Evolutionary conservation across 2,329 filamentous ascomycete genomes (phyloP).

Genomic region (Xylariomycetidae sp.): DNA sequence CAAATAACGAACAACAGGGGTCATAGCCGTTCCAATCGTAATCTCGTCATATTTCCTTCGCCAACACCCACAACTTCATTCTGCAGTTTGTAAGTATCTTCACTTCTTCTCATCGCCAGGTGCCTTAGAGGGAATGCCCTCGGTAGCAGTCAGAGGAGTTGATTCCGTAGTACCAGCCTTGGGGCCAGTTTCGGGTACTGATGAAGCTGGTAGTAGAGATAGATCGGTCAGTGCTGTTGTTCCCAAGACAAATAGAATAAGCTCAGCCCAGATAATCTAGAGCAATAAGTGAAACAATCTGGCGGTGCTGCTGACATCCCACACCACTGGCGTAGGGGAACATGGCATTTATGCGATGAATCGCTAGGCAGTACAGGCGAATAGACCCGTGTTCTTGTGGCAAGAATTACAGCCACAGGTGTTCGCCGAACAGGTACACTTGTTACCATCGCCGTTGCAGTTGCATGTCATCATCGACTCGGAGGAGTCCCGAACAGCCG

Average conservation of each 20-base stretch:
- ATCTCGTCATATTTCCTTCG: slow-evolving; percentile 3
- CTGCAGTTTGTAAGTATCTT: slow-evolving; percentile 1
- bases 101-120: slow-evolving; percentile 22
- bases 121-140: slow-evolving; percentile 19
- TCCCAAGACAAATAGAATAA: too few relatives aligned
- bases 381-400: too few relatives aligned
- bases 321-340: too few relatives aligned
- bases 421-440: neutral
- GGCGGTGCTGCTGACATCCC: too few relatives aligned
- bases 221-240: neutral
- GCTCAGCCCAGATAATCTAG: too few relatives aligned
- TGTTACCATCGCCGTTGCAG: slow-evolving; percentile 2
- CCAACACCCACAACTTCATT: slow-evolving; percentile 13
- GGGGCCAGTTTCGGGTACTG: slow-evolving; percentile 18
- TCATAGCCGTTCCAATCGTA: too few relatives aligned
- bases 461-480: too few relatives aligned
- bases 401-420: neutral
- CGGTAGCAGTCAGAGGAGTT: slow-evolving; percentile 20
- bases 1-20: too few relatives aligned
- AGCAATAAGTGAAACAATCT: too few relatives aligned
- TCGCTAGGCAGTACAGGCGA: too few relatives aligned
- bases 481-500: too few relatives aligned
- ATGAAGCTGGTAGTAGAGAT: slow-evolving; percentile 2
- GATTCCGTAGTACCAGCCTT: slow-evolving; percentile 20
- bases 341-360: too few relatives aligned